A percentile compares a stretch with the other conserved stretches of the same genome.
phyloP scores from a whole-genome alignment of 768 basidiomycete species.

The Dacryopinax primogenitus region DNA sequence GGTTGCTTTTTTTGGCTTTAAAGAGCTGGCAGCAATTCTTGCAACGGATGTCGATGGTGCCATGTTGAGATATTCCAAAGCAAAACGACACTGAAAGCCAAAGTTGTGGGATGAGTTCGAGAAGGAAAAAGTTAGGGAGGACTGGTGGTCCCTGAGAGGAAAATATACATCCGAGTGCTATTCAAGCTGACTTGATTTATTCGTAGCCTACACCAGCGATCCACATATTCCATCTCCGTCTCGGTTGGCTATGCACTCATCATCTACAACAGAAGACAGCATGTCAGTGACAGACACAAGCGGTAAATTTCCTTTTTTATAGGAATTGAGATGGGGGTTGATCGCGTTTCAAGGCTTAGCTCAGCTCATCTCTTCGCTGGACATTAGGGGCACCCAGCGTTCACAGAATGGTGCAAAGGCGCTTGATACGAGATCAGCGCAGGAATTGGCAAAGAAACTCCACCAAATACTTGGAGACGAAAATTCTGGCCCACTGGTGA shows the following conservation, averaged over 20 bases:
- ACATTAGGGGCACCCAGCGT: neutral
- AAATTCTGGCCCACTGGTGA: neutral
- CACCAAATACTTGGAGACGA: conserved; percentile 6
- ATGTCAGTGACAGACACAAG: neutral
- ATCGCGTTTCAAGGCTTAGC: neutral
- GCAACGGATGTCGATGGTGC: neutral
- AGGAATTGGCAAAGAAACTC: conserved; percentile 8
- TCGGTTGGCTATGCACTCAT: neutral
- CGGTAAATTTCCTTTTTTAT: neutral
- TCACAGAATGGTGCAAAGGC: conserved; percentile 9
- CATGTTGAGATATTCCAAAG: neutral
- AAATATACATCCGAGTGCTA: conserved; percentile 10
- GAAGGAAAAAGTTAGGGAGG: neutral
- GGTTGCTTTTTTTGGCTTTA: conserved; percentile 10
- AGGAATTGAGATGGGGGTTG: neutral
- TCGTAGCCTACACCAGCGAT: too few relatives aligned
- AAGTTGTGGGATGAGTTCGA: conserved; percentile 2
- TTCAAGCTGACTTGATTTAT: conserved; percentile 16
- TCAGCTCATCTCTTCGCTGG: neutral
- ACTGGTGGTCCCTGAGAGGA: neutral
- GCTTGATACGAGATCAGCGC: neutral
- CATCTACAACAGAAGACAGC: neutral
- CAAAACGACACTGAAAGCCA: neutral
- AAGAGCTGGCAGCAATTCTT: conserved; percentile 11
- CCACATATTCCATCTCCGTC: neutral